Evolutionary conservation across 345 rosid genomes (phyloP), one percentile per base, ranked within the genome.

Genomic region (Corchorus capsularis): DNA sequence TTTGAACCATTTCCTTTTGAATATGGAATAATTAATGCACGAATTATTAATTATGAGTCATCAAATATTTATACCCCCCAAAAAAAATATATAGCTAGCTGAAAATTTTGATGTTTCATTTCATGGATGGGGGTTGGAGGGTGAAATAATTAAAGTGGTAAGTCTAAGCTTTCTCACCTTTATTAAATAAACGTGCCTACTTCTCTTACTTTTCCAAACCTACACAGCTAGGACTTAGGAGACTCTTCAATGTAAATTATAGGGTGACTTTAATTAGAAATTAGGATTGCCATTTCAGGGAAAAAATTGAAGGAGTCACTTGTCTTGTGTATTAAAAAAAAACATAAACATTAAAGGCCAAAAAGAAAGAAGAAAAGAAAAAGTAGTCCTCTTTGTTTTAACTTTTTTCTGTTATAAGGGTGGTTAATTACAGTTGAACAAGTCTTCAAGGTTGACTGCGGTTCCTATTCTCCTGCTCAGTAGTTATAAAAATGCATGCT

Each of bases 341-440:
- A 13, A 16, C 0, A 2, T 2, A 11, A 17, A 65, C 20, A 65
- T 5, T 19, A 11, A 65, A 11, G 4, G 3, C 4, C 17, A 27
- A 52, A 69, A 32, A 14, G 2, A 16, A 39, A 39, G 6, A 39
- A 6, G 43, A 39, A 39, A 39, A 39, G 43, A 39, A 39, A 6
- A 2, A 4, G 6, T 52, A 27, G 16, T 53, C 43, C 16, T 39
- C 20, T 12, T 72, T 66, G 39, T 78, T 27, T 57, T 45, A 74
- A 16, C 46, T 71, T 75, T 66, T 61, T 35, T 71, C 79, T 10
- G 78, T 80, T 77, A 78, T 50, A 34, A 35, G 10, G 72, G 62
- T 67, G 82, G 83, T 82, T 84, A 79, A 35, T 82, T 79, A 77
- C 79, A 35, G 87, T 84, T 84, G 71, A 37, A 59, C 34, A 12